Conservation (phyloP, 495 filamentous ascomycete species). For the Tuber melanosporum region DNA sequence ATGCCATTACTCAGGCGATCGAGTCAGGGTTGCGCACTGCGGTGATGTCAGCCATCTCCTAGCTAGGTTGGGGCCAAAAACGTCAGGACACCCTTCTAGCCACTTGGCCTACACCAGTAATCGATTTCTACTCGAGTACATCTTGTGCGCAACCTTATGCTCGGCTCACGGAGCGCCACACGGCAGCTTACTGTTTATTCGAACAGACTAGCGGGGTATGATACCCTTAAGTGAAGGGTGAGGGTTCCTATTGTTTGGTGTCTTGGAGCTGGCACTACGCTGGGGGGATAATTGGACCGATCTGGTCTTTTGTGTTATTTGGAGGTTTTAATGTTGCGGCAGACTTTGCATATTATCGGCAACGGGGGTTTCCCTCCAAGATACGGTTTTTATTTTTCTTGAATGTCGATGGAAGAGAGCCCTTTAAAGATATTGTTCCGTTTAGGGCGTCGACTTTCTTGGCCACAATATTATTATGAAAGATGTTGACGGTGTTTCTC, state of each 20-base stretch:
- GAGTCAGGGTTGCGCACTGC: not conserved
- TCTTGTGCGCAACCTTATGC: not conserved
- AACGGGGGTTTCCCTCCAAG: not conserved
- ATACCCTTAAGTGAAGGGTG: not conserved
- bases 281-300: not conserved
- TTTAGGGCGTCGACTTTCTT: not conserved
- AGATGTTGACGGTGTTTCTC: not conserved
- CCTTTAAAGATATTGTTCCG: not conserved
- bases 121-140: not conserved
- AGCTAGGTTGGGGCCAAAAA: not conserved
- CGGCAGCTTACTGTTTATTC: not conserved
- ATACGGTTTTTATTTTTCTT: not conserved
- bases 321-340: not conserved
- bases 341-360: not conserved
- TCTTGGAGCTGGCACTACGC: not conserved
- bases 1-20: not conserved
- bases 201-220: not conserved
- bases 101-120: not conserved
- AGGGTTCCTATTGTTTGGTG: not conserved
- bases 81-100: not conserved
- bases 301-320: not conserved
- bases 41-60: not conserved
- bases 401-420: not conserved
- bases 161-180: not conserved
- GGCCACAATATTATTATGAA: not conserved